Percentiles rank a stretch among this genome's conserved stretches.
phyloP scores from a whole-genome alignment of 352 stramenopile species.

The Phytophthora megakarya region DNA sequence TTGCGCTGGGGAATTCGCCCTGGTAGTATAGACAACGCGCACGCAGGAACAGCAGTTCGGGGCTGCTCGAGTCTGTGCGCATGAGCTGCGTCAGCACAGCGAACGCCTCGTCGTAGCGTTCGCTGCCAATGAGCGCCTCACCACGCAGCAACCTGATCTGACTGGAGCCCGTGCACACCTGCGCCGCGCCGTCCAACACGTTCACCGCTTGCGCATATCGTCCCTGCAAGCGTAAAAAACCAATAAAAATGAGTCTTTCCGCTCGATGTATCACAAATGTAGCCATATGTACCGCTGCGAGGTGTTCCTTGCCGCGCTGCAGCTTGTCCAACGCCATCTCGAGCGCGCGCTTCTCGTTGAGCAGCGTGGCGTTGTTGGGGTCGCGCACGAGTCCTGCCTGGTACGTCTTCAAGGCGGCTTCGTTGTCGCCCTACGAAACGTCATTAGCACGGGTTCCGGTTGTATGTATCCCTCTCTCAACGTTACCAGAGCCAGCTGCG shows the following conservation, averaged over 20 bases:
- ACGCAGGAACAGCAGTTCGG: conserved; percentile 86
- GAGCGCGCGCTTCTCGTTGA: conserved; percentile 76
- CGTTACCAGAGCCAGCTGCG: conserved; percentile 79
- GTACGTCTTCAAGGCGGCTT: conserved; percentile 77
- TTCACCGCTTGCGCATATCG: conserved; percentile 72
- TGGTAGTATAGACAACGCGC: conserved; percentile 92
- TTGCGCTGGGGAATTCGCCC: conserved; percentile 92
- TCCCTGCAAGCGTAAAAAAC: conserved; percentile 37
- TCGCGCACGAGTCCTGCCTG: conserved; percentile 74
- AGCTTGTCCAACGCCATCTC: conserved; percentile 86
- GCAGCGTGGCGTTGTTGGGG: conserved; percentile 77
- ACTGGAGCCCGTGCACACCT: conserved; percentile 71
- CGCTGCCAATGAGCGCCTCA: conserved; percentile 76
- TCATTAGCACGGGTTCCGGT: not conserved
- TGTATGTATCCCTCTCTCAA: conserved; percentile 4
- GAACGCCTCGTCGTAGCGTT: conserved; percentile 86
- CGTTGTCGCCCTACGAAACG: conserved; percentile 58
- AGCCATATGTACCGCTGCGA: conserved; percentile 56
- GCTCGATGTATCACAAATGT: conserved; percentile 1
- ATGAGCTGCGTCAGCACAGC: conserved; percentile 82
- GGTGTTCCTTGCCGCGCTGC: conserved; percentile 68
- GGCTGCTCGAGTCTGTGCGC: conserved; percentile 80
- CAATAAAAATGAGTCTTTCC: not conserved
- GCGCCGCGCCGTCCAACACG: conserved; percentile 70
- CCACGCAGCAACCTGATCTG: conserved; percentile 74